A percentile compares a stretch with the other conserved stretches of the same genome.
Conservation (phyloP, 768 basidiomycete species). For the Pisolithus sp. region DNA sequence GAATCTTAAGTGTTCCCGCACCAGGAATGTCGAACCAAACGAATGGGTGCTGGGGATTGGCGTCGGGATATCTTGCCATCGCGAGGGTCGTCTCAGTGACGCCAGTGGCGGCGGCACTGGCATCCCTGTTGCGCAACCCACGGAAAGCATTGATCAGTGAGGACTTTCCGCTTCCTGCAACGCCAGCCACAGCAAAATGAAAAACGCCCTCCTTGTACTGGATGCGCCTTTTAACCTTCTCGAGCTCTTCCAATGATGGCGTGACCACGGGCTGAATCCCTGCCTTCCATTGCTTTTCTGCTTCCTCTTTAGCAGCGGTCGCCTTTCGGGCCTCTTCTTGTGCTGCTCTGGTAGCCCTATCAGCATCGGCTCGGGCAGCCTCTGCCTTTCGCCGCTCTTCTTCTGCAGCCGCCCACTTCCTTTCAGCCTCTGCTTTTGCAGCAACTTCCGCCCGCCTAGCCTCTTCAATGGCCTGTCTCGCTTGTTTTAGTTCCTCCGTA, state of each 20-base stretch:
- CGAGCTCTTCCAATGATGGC: slow-evolving; percentile 18
- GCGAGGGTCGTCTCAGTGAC: slow-evolving; percentile 25
- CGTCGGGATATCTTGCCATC: slow-evolving; percentile 22
- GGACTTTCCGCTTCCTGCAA: slow-evolving; percentile 31
- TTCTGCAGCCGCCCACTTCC: slow-evolving; percentile 3
- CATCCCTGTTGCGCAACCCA: slow-evolving; percentile 17
- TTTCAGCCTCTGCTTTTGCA: slow-evolving; percentile 10
- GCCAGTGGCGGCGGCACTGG: slow-evolving; percentile 22
- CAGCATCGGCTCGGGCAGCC: slow-evolving; percentile 4
- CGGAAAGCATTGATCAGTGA: slow-evolving; percentile 32
- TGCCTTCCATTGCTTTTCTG: slow-evolving; percentile 12
- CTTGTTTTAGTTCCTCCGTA: slow-evolving; percentile 8
- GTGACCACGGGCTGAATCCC: slow-evolving; percentile 21
- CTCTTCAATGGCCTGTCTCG: slow-evolving; percentile 10
- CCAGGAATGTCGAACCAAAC: slow-evolving; percentile 34
- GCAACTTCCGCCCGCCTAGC: slow-evolving; percentile 10
- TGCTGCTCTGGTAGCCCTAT: slow-evolving; percentile 7
- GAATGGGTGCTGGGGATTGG: slow-evolving; percentile 13
- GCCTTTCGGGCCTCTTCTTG: slow-evolving; percentile 10
- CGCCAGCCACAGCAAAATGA: slow-evolving; percentile 30
- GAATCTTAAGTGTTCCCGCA: slow-evolving; percentile 28
- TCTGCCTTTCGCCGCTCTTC: neutral
- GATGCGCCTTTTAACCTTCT: slow-evolving; percentile 7
- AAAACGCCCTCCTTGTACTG: slow-evolving; percentile 21
- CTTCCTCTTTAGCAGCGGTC: slow-evolving; percentile 7